phyloP scores from a whole-genome alignment of 345 rosid genomes.

The Nasturtium officinale region DNA sequence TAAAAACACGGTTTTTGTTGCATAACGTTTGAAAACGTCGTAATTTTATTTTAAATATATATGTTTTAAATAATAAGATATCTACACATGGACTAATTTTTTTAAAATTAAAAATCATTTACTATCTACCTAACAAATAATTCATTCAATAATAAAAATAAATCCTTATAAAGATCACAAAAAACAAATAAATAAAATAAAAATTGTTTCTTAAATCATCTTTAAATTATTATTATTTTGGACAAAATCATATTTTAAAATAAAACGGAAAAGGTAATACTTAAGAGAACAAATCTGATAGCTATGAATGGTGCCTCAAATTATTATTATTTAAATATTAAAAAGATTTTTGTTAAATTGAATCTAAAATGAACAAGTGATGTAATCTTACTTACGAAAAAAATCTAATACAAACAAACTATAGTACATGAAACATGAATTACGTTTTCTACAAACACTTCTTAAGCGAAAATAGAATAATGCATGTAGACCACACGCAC shows the following conservation, averaged over 20 bases:
- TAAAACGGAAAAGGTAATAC: background rate
- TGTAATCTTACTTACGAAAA: background rate
- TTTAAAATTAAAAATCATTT: too few relatives aligned
- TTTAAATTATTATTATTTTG: too few relatives aligned
- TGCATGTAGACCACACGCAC: slow-evolving; percentile 31
- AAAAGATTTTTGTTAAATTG: background rate
- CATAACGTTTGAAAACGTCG: background rate
- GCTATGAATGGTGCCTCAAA: background rate
- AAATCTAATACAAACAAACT: background rate
- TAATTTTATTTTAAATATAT: too few relatives aligned
- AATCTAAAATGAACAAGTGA: background rate
- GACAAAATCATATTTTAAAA: background rate
- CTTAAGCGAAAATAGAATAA: slow-evolving; percentile 16
- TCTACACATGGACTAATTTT: background rate
- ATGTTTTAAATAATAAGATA: too few relatives aligned
- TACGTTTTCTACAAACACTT: background rate
- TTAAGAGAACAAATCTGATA: background rate
- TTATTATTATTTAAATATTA: background rate
- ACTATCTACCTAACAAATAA: too few relatives aligned
- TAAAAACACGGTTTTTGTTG: too few relatives aligned
- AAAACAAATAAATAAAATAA: background rate
- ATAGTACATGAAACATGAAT: background rate
- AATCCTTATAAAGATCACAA: background rate
- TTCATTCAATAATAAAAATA: background rate
- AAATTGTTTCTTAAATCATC: background rate